Evolutionary conservation across 2,329 filamentous ascomycete species (phyloP), one percentile per base, ranked within the genome.

Genomic region (Teratosphaeria viscida): DNA sequence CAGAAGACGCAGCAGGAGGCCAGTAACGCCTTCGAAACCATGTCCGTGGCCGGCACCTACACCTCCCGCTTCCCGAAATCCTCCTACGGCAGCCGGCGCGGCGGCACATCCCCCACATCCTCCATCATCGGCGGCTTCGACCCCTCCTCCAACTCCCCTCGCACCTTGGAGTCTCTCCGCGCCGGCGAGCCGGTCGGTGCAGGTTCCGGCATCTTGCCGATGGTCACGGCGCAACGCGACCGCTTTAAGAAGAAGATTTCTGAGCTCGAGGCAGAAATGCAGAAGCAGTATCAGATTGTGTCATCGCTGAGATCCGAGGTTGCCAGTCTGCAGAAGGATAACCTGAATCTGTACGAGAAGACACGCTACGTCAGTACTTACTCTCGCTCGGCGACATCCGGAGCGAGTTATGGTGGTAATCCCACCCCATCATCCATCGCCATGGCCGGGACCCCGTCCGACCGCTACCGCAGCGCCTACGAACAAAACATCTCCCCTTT

Each of bases 81-180:
- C 12, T 76, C 77, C 2, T 79, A 77, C 60, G 70, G 69, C 47
- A 77, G 83, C 19, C 82, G 88, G 55, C 84, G 85, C 67, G 84
- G 88, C 43, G 83, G 87, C 49, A 83, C 88, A 16, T 97, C 94
- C 2, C 95, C 94, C 0, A 97, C 94, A 0, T 97, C 92, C 3
- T 97, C 92, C 23, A 97, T 99, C 68, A 97, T 99, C 68, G 96
- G 92, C 61, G 94, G 94, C n/a, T 91, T 96, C 70, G 89, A 95
- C 69, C 86, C 88, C 26, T 81, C 84, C 52, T 78, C 78, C 52
- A 72, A 75, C 55, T 78, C 75, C 23, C 72, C 73, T 39, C 66
- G 65, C 52, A 77, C 76, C 43, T 76, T 86, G 65, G 83, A 86
- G 47, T 76, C 82, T 6, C 76, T 87, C 27, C 81, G 84, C 35